Evolutionary conservation across 1,139 yeast genomes (phyloP).

Genomic region (Saccharomyces pastorianus): DNA sequence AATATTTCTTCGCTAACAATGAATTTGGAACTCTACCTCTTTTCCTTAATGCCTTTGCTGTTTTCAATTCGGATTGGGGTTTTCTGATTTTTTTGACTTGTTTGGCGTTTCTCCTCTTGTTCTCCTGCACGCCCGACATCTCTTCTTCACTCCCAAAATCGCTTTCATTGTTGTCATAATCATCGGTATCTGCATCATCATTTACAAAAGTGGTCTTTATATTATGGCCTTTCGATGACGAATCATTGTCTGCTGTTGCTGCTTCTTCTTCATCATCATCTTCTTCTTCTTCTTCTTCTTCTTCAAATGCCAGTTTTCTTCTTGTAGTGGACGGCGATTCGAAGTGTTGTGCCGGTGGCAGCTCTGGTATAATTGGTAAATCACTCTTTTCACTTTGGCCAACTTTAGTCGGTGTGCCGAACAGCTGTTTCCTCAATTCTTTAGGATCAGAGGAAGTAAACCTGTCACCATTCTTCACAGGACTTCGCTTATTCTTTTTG

Average conservation of each 20-base stretch:
- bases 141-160: slow-evolving; percentile 3
- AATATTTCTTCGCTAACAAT: slow-evolving; percentile 20
- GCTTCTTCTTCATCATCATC: slow-evolving; percentile 16
- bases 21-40: slow-evolving; percentile 6
- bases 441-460: slow-evolving; percentile 26
- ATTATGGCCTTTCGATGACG: not conserved
- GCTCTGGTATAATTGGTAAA: not conserved
- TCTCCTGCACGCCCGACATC: not conserved
- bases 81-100: not conserved
- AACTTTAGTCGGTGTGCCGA: slow-evolving; percentile 22
- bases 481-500: slow-evolving; percentile 16
- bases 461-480: slow-evolving; percentile 17
- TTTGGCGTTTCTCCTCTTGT: not conserved
- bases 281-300: slow-evolving; percentile 15
- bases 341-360: slow-evolving; percentile 1
- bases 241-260: slow-evolving; percentile 7
- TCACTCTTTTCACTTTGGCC: not conserved
- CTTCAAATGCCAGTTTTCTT: slow-evolving; percentile 31
- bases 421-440: slow-evolving; percentile 22
- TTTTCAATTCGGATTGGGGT: not conserved
- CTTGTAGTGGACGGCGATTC: slow-evolving; percentile 15
- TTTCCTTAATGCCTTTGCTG: not conserved
- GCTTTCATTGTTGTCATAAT: not conserved
- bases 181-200: not conserved
- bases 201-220: not conserved